phyloP scores from a whole-genome alignment of 2,329 filamentous ascomycete genomes.

The Xylariaceae sp. region DNA sequence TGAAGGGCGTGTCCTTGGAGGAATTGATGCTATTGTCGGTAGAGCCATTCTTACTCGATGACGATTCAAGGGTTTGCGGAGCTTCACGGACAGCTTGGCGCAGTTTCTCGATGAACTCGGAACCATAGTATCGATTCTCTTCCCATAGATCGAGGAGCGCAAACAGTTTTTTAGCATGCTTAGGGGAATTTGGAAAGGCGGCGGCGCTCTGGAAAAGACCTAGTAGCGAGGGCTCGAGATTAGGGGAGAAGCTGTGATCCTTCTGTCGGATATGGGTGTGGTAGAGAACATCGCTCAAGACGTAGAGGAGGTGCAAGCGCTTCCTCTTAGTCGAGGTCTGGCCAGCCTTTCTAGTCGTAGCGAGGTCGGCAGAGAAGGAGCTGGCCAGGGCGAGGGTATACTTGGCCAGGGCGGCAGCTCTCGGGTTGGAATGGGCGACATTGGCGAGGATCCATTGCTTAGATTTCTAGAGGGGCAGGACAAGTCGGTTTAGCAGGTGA shows the following conservation, averaged over 20 bases:
- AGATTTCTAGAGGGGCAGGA: slow-evolving; percentile 65
- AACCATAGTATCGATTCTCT: slow-evolving; percentile 58
- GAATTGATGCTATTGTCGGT: slow-evolving; percentile 29
- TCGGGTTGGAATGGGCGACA: slow-evolving; percentile 62
- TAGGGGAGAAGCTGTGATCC: slow-evolving; percentile 48
- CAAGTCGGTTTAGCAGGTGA: too few relatives aligned
- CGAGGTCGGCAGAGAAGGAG: slow-evolving; percentile 42
- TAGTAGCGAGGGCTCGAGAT: slow-evolving; percentile 56
- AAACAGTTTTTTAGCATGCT: slow-evolving; percentile 61
- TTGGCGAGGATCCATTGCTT: slow-evolving; percentile 79
- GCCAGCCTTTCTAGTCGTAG: slow-evolving; percentile 32
- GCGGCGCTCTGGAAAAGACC: slow-evolving; percentile 59
- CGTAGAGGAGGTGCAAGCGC: slow-evolving; percentile 70
- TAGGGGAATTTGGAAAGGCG: slow-evolving; percentile 57
- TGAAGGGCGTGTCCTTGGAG: slow-evolving; percentile 59
- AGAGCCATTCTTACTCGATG: slow-evolving; percentile 18
- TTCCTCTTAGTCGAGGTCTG: slow-evolving; percentile 61
- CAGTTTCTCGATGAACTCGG: slow-evolving; percentile 54
- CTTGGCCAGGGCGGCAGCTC: slow-evolving; percentile 66
- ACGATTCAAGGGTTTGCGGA: slow-evolving; percentile 20
- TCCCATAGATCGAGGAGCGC: slow-evolving; percentile 68
- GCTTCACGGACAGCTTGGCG: slow-evolving; percentile 50
- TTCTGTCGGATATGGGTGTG: slow-evolving; percentile 55
- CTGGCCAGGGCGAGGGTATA: slow-evolving; percentile 68
- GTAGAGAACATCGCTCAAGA: slow-evolving; percentile 75